phyloP scores from a whole-genome alignment of 1,139 yeast genomes.

The Arxiozyma bovina region DNA sequence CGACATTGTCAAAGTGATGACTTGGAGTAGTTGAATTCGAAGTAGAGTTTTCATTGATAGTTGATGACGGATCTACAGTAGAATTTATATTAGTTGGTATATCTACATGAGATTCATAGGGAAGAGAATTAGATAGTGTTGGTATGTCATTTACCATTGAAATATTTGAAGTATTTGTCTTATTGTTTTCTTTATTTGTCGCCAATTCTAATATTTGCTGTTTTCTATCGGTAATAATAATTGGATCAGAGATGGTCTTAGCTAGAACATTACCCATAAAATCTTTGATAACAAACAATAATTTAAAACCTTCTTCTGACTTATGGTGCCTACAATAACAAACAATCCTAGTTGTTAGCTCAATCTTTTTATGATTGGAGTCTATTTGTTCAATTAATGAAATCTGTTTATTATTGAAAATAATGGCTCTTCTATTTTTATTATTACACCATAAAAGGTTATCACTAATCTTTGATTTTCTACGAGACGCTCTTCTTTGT shows the following conservation, averaged over 20 bases:
- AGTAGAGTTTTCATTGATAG: constrained; percentile 1
- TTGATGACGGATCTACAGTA: not conserved
- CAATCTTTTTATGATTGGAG: constrained; percentile 35
- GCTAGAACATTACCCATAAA: constrained; percentile 56
- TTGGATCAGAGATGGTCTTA: constrained; percentile 59
- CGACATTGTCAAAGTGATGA: not conserved
- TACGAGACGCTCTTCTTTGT: constrained; percentile 84
- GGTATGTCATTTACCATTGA: constrained; percentile 3
- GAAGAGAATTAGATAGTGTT: not conserved
- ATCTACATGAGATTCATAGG: not conserved
- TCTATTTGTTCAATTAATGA: constrained; percentile 60
- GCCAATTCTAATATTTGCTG: constrained; percentile 6
- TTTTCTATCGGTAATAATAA: constrained; percentile 91
- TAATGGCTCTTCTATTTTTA: constrained; percentile 69
- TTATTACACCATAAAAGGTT: constrained; percentile 71
- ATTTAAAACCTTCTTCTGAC: constrained; percentile 67
- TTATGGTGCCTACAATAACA: constrained; percentile 95
- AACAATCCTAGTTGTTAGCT: constrained; percentile 76
- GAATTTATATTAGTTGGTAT: not conserved
- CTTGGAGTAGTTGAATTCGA: constrained; percentile 3
- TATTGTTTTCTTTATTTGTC: not conserved
- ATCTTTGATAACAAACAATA: constrained; percentile 64
- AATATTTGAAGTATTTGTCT: not conserved
- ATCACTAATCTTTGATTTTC: constrained; percentile 61
- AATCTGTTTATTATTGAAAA: constrained; percentile 84